Evolutionary conservation across 2,329 filamentous ascomycete genomes (phyloP), one percentile per base, ranked within the genome.

Genomic region (Didymella keratinophila): DNA sequence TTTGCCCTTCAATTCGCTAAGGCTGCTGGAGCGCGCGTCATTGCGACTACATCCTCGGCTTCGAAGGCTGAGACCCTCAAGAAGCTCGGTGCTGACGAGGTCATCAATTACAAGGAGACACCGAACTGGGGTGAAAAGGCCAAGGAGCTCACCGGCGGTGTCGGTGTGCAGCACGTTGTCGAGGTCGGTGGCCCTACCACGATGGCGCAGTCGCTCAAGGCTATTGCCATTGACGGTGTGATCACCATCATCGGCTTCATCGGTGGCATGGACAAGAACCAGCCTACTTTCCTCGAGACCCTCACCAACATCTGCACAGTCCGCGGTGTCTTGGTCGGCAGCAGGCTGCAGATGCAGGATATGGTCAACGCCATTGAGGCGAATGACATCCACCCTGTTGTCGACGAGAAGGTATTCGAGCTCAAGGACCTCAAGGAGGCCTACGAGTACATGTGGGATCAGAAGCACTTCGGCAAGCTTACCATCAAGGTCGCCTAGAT

Each of bases 141-240:
- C 0, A 80, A 81, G 61, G 77, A 74, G 48, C 71, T 86, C 5
- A 85, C 84, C 0, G 72, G 78, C 0, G 82, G 82, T 16, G 68
- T 66, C 2, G 89, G 89, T 12, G 84, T 89, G 8, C 83, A 90
- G 65, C 80, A 87, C 60, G 78, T 91, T 37, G 68, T 89, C 37
- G 89, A 91, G 66, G 83, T 90, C n/a, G 88, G 86, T 12, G 88
- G 88, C 0, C 79, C 85, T 0, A 81, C 79, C n/a, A 89, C 87
- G 0, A 80, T 90, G 62, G 66, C 77, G 2, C 76, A 79, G 63
- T 77, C 74, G 2, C 75, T 89, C 39, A 82, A 82, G 62, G 82
- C 83, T 1, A 76, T 86, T 56, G 79, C 78, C 51, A 80, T 81
- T 28, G 85, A 86, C 62, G 85, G 84, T 32, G 75, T 85, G 14